Evolutionary conservation across 1,284 basidiomycete species (phyloP).

Genomic region (Pseudozyma tsukubaensis): DNA sequence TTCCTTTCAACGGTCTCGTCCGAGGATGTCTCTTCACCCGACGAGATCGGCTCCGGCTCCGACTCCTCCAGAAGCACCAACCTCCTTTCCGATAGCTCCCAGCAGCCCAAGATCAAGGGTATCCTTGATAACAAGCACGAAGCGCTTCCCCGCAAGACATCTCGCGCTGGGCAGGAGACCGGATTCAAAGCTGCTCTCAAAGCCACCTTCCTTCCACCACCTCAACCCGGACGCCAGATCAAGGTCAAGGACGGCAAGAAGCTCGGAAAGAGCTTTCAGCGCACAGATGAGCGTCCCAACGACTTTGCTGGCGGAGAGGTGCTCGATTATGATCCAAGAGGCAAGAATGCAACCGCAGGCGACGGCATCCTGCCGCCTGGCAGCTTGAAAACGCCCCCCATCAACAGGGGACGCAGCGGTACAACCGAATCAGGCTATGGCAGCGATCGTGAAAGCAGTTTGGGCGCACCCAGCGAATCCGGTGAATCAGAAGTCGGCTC

Average conservation of each 20-base stretch:
- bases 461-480: neutral
- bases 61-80: constrained; percentile 15
- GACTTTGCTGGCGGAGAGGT: constrained; percentile 56
- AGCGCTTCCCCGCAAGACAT: constrained; percentile 25
- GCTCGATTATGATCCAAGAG: constrained; percentile 56
- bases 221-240: constrained; percentile 51
- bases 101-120: constrained; percentile 34
- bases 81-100: constrained; percentile 12
- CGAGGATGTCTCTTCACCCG: constrained; percentile 24
- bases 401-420: constrained; percentile 29
- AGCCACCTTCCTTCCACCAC: constrained; percentile 53
- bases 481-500: constrained; percentile 29
- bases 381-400: constrained; percentile 13
- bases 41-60: constrained; percentile 17
- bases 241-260: constrained; percentile 46
- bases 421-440: constrained; percentile 28
- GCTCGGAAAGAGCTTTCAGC: constrained; percentile 57
- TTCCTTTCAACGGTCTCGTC: constrained; percentile 15
- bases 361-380: constrained; percentile 49
- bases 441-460: constrained; percentile 16
- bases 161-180: constrained; percentile 25
- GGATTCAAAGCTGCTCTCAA: constrained; percentile 53
- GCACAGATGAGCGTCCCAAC: constrained; percentile 34
- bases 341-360: constrained; percentile 46
- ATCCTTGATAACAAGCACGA: constrained; percentile 60